These are phyloP conservation scores for Rhizophagus sp. DNA, from an alignment of 192 early-diverging fungal genomes.

Conservation along the genomic window DNA sequence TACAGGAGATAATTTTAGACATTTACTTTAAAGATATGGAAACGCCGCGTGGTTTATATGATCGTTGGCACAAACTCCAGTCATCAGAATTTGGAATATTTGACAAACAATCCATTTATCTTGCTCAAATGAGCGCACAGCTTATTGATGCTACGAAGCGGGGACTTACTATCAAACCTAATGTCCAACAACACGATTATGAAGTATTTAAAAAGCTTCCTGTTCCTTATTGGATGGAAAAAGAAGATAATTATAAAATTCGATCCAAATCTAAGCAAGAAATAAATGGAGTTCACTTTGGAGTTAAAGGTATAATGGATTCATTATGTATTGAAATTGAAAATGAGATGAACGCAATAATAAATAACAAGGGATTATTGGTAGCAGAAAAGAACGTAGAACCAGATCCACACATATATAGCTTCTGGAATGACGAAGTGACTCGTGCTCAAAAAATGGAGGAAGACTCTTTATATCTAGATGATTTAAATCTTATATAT, in stretches of 20 bases:
- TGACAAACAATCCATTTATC: neutral
- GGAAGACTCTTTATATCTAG: neutral
- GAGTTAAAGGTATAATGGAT: neutral
- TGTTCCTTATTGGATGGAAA: slow-evolving; percentile 32
- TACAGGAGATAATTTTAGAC: neutral
- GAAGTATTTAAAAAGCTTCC: neutral
- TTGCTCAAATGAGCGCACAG: slow-evolving; percentile 34
- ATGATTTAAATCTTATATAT: neutral
- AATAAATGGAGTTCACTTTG: neutral
- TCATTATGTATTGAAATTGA: neutral
- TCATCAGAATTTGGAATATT: neutral
- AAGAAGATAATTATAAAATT: neutral
- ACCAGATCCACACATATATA: neutral
- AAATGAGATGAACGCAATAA: neutral
- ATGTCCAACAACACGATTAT: neutral
- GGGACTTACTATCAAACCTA: slow-evolving; percentile 29
- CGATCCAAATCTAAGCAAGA: neutral
- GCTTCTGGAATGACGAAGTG: neutral
- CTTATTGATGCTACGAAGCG: slow-evolving; percentile 40
- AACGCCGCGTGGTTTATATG: neutral
- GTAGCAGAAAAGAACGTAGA: neutral
- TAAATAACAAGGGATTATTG: neutral
- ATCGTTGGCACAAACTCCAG: neutral
- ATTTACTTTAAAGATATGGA: neutral
- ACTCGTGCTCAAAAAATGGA: neutral